Evolutionary conservation across 805 yeast genomes (phyloP), one percentile per base, ranked within the genome.

Genomic region (Kuraishia hungarica): DNA sequence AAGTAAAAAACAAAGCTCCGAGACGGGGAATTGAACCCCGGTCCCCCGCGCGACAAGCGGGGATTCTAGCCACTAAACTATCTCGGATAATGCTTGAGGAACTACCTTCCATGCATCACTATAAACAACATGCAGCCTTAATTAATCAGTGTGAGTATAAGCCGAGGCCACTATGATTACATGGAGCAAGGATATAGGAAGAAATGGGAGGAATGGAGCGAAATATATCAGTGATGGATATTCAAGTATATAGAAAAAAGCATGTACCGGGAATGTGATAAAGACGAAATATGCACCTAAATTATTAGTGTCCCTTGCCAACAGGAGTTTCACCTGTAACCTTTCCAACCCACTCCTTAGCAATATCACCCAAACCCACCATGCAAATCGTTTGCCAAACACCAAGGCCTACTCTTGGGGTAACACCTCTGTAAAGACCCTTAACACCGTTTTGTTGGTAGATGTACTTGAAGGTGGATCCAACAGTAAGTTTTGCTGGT

Each of bases 331-430:
- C 82, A 53, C 88, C 88, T 4, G 89, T 83, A 57, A 84, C 55
- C 56, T 71, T 77, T 35, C 78, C 89, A 53, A 86, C 86, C 55
- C 77, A 76, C 55, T 85, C 90, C 69, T 83, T 86, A 39, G 91
- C 91, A 72, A 91, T 89, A 67, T 94, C 99, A 70, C 98, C 99
- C 62, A 94, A 83, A 13, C 97, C 97, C 57, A 93, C 98, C 98
- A 93, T 93, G 71, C 96, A 93, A 51, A 93, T 90, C 2, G 98
- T 93, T 77, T 94, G 99, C 97, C 98, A 94, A 59, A 93, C 86
- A 65, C 98, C 96, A 61, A 94, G 80, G 55, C 96, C 97, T 62
- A 94, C 82, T 79, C 99, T 87, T 63, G 99, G 98, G 17, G 98
- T 84, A 50, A 92, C 97, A 68, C 99, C 99, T 71, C 97, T 82